Percentiles rank a stretch among this genome's conserved stretches.
These are phyloP conservation scores for Plantago lanceolata DNA, from an alignment of 305 asterid species.

Conservation along the genomic window DNA sequence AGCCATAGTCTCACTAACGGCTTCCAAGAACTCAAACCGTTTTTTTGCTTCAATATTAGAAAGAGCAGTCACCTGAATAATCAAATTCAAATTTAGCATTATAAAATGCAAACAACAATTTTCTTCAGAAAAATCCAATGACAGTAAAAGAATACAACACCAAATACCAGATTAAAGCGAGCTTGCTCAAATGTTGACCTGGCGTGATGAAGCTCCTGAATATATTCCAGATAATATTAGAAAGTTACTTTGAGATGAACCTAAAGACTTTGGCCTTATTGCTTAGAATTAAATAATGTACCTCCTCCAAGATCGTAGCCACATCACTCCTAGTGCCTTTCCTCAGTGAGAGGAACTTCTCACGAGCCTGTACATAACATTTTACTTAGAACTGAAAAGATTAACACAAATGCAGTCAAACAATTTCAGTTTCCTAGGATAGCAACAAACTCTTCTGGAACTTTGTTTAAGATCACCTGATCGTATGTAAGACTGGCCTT, in stretches of 20 bases:
- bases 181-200: slow-evolving; percentile 95
- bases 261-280: slow-evolving; percentile 13
- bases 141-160: slow-evolving; percentile 15
- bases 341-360: slow-evolving; percentile 86
- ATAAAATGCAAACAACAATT: background rate
- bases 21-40: slow-evolving; percentile 96
- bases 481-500: slow-evolving; percentile 96
- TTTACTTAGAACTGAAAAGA: slow-evolving; percentile 20
- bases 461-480: slow-evolving; percentile 52
- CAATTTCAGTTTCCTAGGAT: background rate
- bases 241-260: slow-evolving; percentile 7
- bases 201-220: slow-evolving; percentile 93
- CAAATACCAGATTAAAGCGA: slow-evolving; percentile 82
- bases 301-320: slow-evolving; percentile 87
- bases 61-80: slow-evolving; percentile 74
- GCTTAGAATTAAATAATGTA: slow-evolving; percentile 30
- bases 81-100: slow-evolving; percentile 17
- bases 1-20: slow-evolving; percentile 98
- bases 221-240: slow-evolving; percentile 30
- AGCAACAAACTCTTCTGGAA: background rate
- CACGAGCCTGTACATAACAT: slow-evolving; percentile 70
- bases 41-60: slow-evolving; percentile 95
- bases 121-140: slow-evolving; percentile 19
- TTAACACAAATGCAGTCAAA: slow-evolving; percentile 4
- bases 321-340: slow-evolving; percentile 90